Evolutionary conservation across 192 early-diverging fungal genomes (phyloP).

Genomic region (Umbelopsis vinacea): DNA sequence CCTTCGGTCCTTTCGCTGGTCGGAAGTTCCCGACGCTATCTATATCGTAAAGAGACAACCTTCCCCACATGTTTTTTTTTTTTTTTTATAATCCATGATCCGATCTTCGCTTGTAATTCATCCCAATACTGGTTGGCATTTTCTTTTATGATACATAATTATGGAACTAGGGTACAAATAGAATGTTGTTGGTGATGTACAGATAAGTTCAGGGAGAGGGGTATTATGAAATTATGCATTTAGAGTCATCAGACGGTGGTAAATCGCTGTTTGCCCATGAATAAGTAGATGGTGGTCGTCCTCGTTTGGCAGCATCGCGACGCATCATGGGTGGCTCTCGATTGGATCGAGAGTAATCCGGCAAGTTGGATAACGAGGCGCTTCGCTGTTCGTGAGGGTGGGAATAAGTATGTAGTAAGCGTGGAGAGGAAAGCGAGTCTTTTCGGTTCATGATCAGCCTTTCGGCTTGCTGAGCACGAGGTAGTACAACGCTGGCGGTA

Average conservation of each 20-base stretch:
- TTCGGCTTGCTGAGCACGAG: not conserved
- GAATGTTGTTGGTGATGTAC: constrained; percentile 10
- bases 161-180: constrained; percentile 11
- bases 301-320: not conserved
- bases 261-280: not conserved
- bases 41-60: not conserved
- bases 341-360: not conserved
- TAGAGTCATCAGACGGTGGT: not conserved
- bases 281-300: not conserved
- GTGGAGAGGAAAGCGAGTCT: not conserved
- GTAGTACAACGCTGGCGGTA: not conserved
- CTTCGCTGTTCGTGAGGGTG: not conserved
- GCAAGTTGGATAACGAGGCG: constrained; percentile 5
- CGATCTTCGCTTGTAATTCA: not conserved
- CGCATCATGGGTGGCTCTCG: constrained; percentile 16
- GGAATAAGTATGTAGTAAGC: not conserved
- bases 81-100: not conserved
- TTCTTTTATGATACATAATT: constrained; percentile 13
- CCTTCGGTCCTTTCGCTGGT: constrained; percentile 10
- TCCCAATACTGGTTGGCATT: not conserved
- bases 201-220: not conserved
- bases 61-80: not conserved
- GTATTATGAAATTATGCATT: constrained; percentile 16
- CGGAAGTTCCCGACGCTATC: not conserved
- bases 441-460: constrained; percentile 1